phyloP scores from a whole-genome alignment of 192 early-diverging fungal species.

The Chytriomyces hyalinus region DNA sequence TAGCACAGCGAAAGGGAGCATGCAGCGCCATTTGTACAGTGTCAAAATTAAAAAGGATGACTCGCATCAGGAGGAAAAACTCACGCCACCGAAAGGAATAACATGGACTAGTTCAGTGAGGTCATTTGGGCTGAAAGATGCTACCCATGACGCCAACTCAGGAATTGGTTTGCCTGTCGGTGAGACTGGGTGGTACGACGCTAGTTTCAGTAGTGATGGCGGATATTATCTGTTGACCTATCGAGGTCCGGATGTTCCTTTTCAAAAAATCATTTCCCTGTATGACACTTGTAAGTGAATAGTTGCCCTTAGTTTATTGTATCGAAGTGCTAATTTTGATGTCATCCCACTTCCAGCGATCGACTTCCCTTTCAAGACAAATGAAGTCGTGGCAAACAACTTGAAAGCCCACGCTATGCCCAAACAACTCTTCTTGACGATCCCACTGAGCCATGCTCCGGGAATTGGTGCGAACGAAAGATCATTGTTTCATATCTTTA shows the following conservation, averaged over 20 bases:
- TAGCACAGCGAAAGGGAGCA: conserved; percentile 51
- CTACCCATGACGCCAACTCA: conserved; percentile 6
- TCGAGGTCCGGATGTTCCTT: conserved; percentile 83
- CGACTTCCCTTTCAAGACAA: conserved; percentile 41
- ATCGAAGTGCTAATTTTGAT: neutral
- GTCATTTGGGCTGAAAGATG: conserved; percentile 15
- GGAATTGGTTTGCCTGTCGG: conserved; percentile 31
- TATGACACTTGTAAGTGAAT: conserved; percentile 17
- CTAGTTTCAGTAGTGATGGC: conserved; percentile 72
- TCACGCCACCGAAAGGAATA: conserved; percentile 48
- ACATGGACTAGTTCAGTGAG: conserved; percentile 17
- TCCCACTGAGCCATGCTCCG: conserved; percentile 30
- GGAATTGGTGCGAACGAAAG: neutral
- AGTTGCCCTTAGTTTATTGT: neutral
- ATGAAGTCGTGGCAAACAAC: conserved; percentile 51
- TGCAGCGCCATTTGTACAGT: conserved; percentile 58
- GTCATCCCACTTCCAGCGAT: neutral
- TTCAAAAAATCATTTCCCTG: conserved; percentile 54
- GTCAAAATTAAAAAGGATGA: conserved; percentile 35
- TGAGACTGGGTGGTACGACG: conserved; percentile 68
- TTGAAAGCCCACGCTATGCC: conserved; percentile 69
- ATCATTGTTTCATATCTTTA: neutral
- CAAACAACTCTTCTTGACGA: conserved; percentile 49
- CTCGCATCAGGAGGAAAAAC: conserved; percentile 20
- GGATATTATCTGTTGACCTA: conserved; percentile 81